Evolutionary conservation across 768 basidiomycete species (phyloP).

Genomic region (Russula virescens): DNA sequence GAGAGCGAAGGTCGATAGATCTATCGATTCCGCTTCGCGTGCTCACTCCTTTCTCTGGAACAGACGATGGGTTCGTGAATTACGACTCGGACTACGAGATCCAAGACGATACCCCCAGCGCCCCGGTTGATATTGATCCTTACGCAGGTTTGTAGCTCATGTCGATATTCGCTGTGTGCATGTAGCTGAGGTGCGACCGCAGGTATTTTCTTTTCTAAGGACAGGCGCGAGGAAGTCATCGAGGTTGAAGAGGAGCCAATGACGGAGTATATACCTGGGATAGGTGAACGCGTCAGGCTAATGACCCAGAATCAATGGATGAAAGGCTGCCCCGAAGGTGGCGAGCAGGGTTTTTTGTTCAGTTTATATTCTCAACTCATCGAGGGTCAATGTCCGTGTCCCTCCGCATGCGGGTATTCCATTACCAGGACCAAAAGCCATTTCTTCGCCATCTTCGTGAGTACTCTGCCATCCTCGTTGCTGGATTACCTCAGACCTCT

Average conservation of each 20-base stretch:
- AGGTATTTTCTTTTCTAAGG: conserved; percentile 96
- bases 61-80: conserved; percentile 60
- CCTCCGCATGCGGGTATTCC: conserved; percentile 64
- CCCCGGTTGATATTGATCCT: conserved; percentile 66
- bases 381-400: conserved; percentile 60
- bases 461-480: conserved; percentile 32
- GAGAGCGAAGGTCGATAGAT: conserved; percentile 43
- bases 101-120: conserved; percentile 36
- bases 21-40: not conserved
- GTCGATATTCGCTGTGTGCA: not conserved
- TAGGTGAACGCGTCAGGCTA: conserved; percentile 48
- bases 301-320: conserved; percentile 94
- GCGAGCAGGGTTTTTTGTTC: conserved; percentile 86
- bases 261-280: conserved; percentile 37
- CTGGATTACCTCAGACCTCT: conserved; percentile 6
- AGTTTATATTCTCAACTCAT: conserved; percentile 71
- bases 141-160: conserved; percentile 59
- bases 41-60: not conserved
- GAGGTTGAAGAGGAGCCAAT: conserved; percentile 83
- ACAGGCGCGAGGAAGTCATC: conserved; percentile 84
- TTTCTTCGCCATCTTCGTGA: conserved; percentile 79
- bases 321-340: conserved; percentile 93
- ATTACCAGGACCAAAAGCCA: conserved; percentile 61
- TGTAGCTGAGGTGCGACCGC: conserved; percentile 13
- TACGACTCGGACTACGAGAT: conserved; percentile 77